A percentile compares a stretch with the other conserved stretches of the same genome.
phyloP scores from a whole-genome alignment of 2,329 filamentous ascomycete species.

The Metarhizium sp. region DNA sequence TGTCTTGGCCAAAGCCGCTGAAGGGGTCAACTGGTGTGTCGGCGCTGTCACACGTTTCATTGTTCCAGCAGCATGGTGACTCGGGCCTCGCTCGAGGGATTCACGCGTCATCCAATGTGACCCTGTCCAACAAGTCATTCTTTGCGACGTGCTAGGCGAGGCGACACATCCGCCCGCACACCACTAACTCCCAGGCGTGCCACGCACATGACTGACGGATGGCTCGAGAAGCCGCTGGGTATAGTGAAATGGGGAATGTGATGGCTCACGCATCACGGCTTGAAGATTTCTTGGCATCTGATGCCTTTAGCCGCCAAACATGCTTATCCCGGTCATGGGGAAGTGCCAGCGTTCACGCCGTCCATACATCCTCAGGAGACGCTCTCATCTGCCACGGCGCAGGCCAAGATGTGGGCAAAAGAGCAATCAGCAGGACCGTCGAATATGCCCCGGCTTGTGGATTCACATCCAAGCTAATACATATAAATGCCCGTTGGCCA shows the following conservation, averaged over 20 bases:
- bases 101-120: conserved; percentile 3
- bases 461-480: background rate
- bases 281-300: background rate
- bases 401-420: too few relatives aligned
- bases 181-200: background rate
- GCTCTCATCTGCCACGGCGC: background rate
- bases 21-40: background rate
- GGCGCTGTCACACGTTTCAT: background rate
- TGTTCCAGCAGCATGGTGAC: background rate
- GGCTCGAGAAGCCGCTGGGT: background rate
- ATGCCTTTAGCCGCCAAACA: background rate
- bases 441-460: background rate
- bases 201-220: conserved; percentile 1
- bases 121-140: background rate
- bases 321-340: background rate
- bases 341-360: background rate
- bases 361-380: background rate
- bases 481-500: background rate
- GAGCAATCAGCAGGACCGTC: too few relatives aligned
- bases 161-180: background rate
- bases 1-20: background rate
- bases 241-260: background rate
- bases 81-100: background rate
- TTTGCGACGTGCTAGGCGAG: background rate
- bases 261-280: background rate